Evolutionary conservation across 2,329 filamentous ascomycete species (phyloP), one percentile per base, ranked within the genome.

Genomic region (Madurella mycetomatis): DNA sequence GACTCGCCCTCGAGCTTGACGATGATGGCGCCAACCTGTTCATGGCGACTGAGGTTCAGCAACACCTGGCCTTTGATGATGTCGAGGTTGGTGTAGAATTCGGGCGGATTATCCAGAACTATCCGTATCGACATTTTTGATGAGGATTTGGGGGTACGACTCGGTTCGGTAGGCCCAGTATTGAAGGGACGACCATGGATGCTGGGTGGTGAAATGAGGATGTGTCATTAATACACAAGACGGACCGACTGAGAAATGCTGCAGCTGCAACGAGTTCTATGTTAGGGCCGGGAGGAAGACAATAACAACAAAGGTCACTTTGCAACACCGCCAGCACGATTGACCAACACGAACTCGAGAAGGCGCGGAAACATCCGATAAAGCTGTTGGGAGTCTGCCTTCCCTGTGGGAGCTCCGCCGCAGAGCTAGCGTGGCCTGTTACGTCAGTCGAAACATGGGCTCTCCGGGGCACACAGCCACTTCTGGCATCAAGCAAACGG

Each of bases 1-100:
- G 84, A 84, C 72, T 94, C 88, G 62, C 89, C 89, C 67, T 94
- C 89, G 32, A 94, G 81, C 74, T 94, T 94, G 65, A 92, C 88
- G 39, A 90, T 77, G 59, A 94, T 85, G 49, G 84, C 87, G 47
- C 83, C 82, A 47, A 92, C 78, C 53, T 81, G 77, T 68, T 92
- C 88, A 51, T 87, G 73, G 60, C 85, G 86, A 49, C 80, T 83
- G 59, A 86, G 71, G 17, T 65, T 69, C 31, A 86, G 70, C 47
- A 83, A 66, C 30, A 86, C 72, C 55, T 78, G 76, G 51, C 89
- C 89, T 31, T 76, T 78, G 56, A 94, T 80, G 57, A 81, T 73
- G 70, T 92, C 89, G 64, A 92, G 83, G 67, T 92, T 92, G 49
- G 89, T 92, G 70, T 87, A 90, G 74, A 87, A 87, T 62, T 84